Percentiles rank a stretch among this genome's conserved stretches.
Evolutionary conservation across 2,329 filamentous ascomycete species (phyloP).

Genomic region (Xylaria sp.): DNA sequence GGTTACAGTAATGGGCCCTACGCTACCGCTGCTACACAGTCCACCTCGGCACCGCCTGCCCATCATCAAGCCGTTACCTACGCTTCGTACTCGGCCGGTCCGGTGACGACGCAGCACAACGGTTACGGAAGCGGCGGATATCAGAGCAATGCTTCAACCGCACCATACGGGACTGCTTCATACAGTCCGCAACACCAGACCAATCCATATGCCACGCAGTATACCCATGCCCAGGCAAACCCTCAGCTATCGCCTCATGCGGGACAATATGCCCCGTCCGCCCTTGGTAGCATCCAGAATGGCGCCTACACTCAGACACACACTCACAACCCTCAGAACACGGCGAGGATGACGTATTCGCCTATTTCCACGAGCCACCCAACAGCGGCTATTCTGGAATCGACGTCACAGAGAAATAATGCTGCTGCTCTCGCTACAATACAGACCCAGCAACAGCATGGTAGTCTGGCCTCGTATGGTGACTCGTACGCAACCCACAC

Average conservation of each 20-base stretch:
- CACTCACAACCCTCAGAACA: conserved; percentile 31
- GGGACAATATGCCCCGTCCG: conserved; percentile 32
- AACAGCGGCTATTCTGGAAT: conserved; percentile 24
- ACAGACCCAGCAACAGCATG: conserved; percentile 31
- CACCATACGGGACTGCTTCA: conserved; percentile 32
- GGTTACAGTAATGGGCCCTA: conserved; percentile 38
- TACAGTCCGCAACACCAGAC: conserved; percentile 39
- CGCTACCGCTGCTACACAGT: conserved; percentile 18
- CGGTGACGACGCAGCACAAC: conserved; percentile 38
- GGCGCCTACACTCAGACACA: conserved; percentile 30
- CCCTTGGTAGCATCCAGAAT: conserved; percentile 35
- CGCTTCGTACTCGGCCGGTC: conserved; percentile 36
- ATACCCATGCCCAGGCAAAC: conserved; percentile 35
- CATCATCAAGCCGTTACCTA: conserved; percentile 36
- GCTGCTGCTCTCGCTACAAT: conserved; percentile 15
- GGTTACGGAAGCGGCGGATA: conserved; percentile 39
- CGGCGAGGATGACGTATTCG: conserved; percentile 36
- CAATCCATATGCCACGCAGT: conserved; percentile 36
- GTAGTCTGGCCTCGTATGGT: conserved; percentile 35
- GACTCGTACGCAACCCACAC: conserved; percentile 41
- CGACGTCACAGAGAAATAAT: conserved; percentile 29
- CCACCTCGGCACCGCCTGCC: conserved; percentile 25
- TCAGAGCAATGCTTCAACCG: conserved; percentile 28
- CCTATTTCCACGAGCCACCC: conserved; percentile 35
- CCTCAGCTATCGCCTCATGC: conserved; percentile 36